Base-by-base conservation (phyloP, 805 yeast genomes). In the Wickerhamiella brachini region DNA sequence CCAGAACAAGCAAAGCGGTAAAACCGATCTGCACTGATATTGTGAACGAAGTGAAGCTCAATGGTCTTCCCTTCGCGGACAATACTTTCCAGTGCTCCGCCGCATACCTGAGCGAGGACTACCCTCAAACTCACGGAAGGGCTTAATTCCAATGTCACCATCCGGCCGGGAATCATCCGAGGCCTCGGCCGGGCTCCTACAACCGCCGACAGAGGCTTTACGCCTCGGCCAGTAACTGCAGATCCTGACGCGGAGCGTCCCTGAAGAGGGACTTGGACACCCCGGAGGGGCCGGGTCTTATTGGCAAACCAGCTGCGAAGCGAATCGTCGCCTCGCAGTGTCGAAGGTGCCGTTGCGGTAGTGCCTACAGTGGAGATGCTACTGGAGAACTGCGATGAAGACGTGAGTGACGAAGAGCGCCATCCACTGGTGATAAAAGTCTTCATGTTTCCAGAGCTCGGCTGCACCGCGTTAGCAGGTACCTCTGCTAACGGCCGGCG, bases 81-180 rank as follows among this genome's bases (percentile, higher is more conserved):
- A n/a, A 49, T 52, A 2, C 51, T 43, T 39, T 51, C 54, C 13
- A 53, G 48, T 3, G 54, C 59, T 0, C 62, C 62, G 6, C 61
- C 61, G 8, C 60, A 45, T 1, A 57, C 56, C 46, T 59, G 62
- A 3, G 59, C 15, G 7, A 59, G 48, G 21, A 58, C 41, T 15
- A 37, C 41, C 41, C 20, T 37, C 41, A 37, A 37, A 9, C 41
- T 37, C 41, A 37, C 41, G 18, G 17, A 4, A 5, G 41, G 41
- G 41, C 20, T 31, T n/a, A 31, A 9, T 31, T 31, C n/a, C 38
- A 31, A 31, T 31, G 9, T 17, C 2, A 37, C 41, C 41, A 3
- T 17, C 7, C 41, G 41, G 41, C 41, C 41, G n/a, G 41, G 41
- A 37, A 37, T 17, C 20, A 37, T 17, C 41, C 41, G 41, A 4